A percentile compares a stretch with the other conserved stretches of the same genome.
Evolutionary conservation across 306 rosid genomes (phyloP).

Genomic region (Alnus glutinosa): DNA sequence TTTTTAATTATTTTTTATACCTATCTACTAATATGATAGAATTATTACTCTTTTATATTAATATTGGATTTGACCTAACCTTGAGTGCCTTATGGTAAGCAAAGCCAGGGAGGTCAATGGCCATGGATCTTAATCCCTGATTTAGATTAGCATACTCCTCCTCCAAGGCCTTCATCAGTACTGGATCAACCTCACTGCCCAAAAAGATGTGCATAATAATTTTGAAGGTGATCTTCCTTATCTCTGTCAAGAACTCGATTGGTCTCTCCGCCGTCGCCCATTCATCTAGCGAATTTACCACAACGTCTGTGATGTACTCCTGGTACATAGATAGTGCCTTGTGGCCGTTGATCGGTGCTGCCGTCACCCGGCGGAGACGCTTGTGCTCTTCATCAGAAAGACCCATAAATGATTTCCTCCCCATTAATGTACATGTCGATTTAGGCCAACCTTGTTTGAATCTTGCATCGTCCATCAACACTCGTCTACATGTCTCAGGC

Average conservation of each 20-base stretch:
- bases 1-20: too few relatives aligned
- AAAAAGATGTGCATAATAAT: conserved; percentile 82
- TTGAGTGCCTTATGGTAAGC: conserved; percentile 75
- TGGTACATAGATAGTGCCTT: conserved; percentile 65
- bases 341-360: conserved; percentile 77
- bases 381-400: conserved; percentile 69
- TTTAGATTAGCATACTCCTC: conserved; percentile 70
- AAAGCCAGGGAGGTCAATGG: conserved; percentile 79
- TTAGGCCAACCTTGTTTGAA: conserved; percentile 83
- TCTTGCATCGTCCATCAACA: conserved; percentile 71
- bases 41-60: too few relatives aligned
- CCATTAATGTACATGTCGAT: conserved; percentile 65
- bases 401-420: conserved; percentile 71
- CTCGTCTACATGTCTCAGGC: conserved; percentile 66
- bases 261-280: conserved; percentile 55
- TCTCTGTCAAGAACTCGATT: conserved; percentile 67
- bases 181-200: conserved; percentile 62
- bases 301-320: conserved; percentile 55
- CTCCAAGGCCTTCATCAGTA: conserved; percentile 66
- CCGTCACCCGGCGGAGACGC: conserved; percentile 71
- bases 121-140: conserved; percentile 80
- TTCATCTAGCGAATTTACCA: conserved; percentile 52
- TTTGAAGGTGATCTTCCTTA: conserved; percentile 68
- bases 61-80: conserved; percentile 32
- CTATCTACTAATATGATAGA: too few relatives aligned